These are phyloP conservation scores for Colletotrichum scovillei DNA, from an alignment of 2,329 filamentous ascomycete species.

Conservation along the genomic window DNA sequence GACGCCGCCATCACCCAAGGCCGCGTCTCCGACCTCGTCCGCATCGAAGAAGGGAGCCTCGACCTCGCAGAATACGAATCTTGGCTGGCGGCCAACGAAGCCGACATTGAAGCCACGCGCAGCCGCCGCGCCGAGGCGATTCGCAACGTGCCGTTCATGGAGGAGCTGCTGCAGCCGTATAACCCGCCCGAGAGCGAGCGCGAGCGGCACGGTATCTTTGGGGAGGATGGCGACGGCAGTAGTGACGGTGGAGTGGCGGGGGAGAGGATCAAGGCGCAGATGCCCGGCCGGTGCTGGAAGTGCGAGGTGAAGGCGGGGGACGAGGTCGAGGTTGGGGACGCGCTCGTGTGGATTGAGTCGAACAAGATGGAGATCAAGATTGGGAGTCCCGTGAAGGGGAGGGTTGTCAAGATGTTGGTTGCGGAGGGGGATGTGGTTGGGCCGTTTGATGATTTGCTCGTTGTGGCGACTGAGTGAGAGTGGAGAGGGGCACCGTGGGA, in stretches of 20 bases:
- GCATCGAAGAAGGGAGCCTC: constrained; percentile 41
- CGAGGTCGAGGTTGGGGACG: constrained; percentile 42
- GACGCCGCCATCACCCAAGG: constrained; percentile 37
- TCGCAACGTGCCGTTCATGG: constrained; percentile 41
- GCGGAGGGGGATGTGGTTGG: constrained; percentile 44
- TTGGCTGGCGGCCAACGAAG: constrained; percentile 45
- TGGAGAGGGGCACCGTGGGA: no score
- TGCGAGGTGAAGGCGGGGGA: constrained; percentile 42
- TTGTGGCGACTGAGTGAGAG: constrained; percentile 36
- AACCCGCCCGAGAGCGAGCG: constrained; percentile 32
- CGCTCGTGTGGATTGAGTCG: constrained; percentile 48
- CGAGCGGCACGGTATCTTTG: constrained; percentile 4
- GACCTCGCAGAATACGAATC: constrained; percentile 46
- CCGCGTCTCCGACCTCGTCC: constrained; percentile 40
- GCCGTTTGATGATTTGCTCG: constrained; percentile 42
- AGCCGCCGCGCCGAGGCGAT: constrained; percentile 42
- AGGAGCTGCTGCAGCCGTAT: constrained; percentile 43
- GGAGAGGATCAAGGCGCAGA: constrained; percentile 43
- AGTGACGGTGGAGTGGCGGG: constrained; percentile 30
- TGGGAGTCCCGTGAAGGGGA: constrained; percentile 42
- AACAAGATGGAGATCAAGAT: constrained; percentile 53
- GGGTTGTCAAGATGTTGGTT: constrained; percentile 41
- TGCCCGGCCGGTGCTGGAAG: constrained; percentile 49
- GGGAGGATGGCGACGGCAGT: neutral
- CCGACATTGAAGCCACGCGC: constrained; percentile 38